Evolutionary conservation across 129 eudicot genomes (phyloP).

Genomic region (Glebionis coronaria): DNA sequence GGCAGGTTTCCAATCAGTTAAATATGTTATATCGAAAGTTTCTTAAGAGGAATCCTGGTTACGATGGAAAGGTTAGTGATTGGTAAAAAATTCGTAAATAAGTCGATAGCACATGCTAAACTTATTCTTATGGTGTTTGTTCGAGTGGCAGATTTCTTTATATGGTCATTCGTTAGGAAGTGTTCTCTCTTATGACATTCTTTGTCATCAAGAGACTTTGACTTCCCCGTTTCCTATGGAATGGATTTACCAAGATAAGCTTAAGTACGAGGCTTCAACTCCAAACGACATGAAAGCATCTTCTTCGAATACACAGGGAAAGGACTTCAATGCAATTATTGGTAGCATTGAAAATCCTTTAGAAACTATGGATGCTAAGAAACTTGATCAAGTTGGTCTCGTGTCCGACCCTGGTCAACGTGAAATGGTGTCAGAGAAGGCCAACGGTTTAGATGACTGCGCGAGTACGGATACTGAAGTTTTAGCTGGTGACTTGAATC

Average conservation of each 20-base stretch:
- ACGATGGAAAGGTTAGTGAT: constrained; percentile 85
- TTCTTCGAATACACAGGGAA: constrained; percentile 22
- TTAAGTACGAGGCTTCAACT: constrained; percentile 30
- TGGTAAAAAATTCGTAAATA: neutral
- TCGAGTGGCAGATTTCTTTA: constrained; percentile 60
- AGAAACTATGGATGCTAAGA: no score
- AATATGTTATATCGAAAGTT: constrained; percentile 75
- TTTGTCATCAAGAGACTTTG: constrained; percentile 90
- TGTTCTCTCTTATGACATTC: constrained; percentile 93
- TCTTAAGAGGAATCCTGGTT: constrained; percentile 91
- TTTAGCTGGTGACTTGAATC: constrained; percentile 18
- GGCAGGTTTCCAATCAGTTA: constrained; percentile 87
- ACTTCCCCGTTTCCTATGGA: constrained; percentile 86
- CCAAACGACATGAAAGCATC: constrained; percentile 28
- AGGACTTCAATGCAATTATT: constrained; percentile 27
- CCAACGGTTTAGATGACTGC: constrained; percentile 23
- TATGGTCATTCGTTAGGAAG: constrained; percentile 98
- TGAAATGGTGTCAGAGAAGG: constrained; percentile 19
- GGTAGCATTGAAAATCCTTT: no score
- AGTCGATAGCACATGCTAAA: neutral
- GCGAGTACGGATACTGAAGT: constrained; percentile 28
- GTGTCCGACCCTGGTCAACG: constrained; percentile 25
- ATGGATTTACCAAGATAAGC: constrained; percentile 52
- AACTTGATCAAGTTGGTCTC: neutral
- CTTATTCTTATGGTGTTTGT: constrained; percentile 1